Base-by-base conservation (phyloP, 208 protist genomes). In the Crithidia bombi region DNA sequence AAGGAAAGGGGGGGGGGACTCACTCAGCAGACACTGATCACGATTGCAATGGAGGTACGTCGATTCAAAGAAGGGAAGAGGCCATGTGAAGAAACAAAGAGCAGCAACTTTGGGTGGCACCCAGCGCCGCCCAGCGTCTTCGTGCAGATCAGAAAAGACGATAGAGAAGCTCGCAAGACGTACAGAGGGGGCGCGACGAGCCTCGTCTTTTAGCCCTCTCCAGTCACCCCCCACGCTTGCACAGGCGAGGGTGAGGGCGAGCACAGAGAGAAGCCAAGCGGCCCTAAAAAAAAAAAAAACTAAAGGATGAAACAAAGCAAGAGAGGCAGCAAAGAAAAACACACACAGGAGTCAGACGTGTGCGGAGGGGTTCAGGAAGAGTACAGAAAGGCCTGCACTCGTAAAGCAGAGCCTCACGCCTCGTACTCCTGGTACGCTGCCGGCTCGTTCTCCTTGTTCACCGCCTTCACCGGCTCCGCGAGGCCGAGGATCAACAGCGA, bases 401-500 rank as follows among this genome's bases (percentile, higher is more conserved):
- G 52, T 26, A 28, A 58, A 43, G 52, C 52, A 58, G 32, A 4
- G 5, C 39, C 30, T 33, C 41, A 62, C 23, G 23, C 54, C 11
- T 63, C 32, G 46, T 30, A 28, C 38, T 51, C 72, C 17, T 54
- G 32, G 61, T 32, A 38, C 52, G 2, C 23, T 38, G 28, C 43
- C 47, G 62, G 62, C 26, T 65, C 62, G 35, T 39, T 55, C 12
- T 35, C 28, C 21, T 21, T 32, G 9, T 2, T 41, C 15, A 36
- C 9, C 39, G 0, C 15, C 52, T 28, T 41, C 35, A 10, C 2
- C 33, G 41, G 15, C 26, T 63, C 69, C 30, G 64, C 30, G 26
- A 67, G n/a, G 33, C 59, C 54, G 21, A 68, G 39, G 30, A 56
- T 64, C 28, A 72, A 35, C 28, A 79, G 51, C 35, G 64, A 65